phyloP scores from a whole-genome alignment of 768 basidiomycete genomes.

The Lentinus tigrinus region DNA sequence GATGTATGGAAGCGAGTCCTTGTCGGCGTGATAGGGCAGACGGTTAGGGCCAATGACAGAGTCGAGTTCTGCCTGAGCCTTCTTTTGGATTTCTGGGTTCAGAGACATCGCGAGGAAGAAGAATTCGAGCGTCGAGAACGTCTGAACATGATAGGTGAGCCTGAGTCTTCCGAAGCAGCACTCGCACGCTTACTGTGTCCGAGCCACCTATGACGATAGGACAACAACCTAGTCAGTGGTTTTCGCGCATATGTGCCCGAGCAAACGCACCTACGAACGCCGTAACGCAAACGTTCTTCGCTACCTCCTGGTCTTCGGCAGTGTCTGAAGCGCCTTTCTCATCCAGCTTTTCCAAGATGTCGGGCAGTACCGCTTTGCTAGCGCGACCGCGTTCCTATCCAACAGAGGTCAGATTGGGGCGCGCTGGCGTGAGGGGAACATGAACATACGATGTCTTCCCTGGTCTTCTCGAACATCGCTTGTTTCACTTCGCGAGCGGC shows the following conservation, averaged over 20 bases:
- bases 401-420: neutral
- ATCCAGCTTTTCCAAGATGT: neutral
- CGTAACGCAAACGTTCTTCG: neutral
- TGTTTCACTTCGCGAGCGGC: neutral
- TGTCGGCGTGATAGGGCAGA: conserved; percentile 8
- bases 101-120: conserved; percentile 30
- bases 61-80: conserved; percentile 14
- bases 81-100: conserved; percentile 23
- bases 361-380: neutral
- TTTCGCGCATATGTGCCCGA: too few species aligned
- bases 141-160: conserved; percentile 7
- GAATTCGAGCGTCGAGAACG: conserved; percentile 21
- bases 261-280: neutral
- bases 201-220: conserved; percentile 6
- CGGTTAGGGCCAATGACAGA: conserved; percentile 8
- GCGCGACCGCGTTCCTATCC: neutral
- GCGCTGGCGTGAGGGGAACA: neutral
- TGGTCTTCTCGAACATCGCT: neutral
- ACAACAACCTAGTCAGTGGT: neutral
- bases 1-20: conserved; percentile 1
- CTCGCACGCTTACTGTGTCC: too few species aligned
- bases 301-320: neutral
- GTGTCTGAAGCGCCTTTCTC: neutral
- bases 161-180: too few species aligned
- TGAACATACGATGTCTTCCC: neutral